phyloP scores from a whole-genome alignment of 2,329 filamentous ascomycete species.

The Tolypocladium album region DNA sequence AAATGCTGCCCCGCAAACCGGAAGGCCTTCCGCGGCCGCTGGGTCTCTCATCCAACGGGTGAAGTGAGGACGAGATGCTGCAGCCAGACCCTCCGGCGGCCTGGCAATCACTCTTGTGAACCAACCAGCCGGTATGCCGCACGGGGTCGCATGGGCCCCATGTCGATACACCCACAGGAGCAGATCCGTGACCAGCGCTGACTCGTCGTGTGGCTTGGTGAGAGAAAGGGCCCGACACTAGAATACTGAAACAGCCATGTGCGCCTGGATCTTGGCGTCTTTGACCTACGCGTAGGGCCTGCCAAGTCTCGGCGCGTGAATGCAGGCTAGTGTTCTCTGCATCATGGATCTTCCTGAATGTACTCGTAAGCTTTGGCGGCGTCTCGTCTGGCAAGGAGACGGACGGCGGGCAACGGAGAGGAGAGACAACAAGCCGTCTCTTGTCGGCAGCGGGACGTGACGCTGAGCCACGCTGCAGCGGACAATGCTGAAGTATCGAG shows the following conservation, averaged over 20 bases:
- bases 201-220: background rate
- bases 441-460: background rate
- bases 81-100: background rate
- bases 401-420: background rate
- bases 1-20: conserved; percentile 4
- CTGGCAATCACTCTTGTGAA: conserved; percentile 2
- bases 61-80: background rate
- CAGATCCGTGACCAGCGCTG: background rate
- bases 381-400: background rate
- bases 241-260: background rate
- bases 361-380: background rate
- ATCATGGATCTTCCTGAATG: background rate
- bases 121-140: conserved; percentile 3
- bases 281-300: background rate
- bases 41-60: background rate
- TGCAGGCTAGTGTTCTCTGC: background rate
- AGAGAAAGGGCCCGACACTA: background rate
- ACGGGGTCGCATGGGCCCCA: background rate
- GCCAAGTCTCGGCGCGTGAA: background rate
- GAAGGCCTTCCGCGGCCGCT: conserved; percentile 5
- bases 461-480: background rate
- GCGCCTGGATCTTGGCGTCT: background rate
- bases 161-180: background rate
- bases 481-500: background rate
- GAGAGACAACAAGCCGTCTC: background rate